phyloP scores from a whole-genome alignment of 192 early-diverging fungal species.

The Backusella circina region DNA sequence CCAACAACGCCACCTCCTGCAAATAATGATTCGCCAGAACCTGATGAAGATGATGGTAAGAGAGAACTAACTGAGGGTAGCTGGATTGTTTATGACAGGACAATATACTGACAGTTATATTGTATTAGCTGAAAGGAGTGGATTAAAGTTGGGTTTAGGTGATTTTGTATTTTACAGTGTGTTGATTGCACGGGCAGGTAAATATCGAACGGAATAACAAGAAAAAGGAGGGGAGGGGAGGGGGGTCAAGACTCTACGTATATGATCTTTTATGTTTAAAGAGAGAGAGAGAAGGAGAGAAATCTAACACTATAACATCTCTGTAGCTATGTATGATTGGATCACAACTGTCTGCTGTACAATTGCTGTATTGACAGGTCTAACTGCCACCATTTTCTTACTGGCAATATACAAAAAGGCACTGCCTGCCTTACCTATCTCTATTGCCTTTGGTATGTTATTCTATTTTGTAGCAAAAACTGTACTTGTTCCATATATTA shows the following conservation, averaged over 20 bases:
- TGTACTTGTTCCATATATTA: conserved; percentile 45
- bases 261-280: no score
- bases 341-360: conserved; percentile 74
- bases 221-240: no score
- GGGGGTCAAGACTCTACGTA: no score
- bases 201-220: no score
- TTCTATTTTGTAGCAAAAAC: conserved; percentile 68
- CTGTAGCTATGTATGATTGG: conserved; percentile 74
- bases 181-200: conserved; percentile 72
- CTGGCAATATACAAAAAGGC: conserved; percentile 79
- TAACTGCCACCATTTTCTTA: conserved; percentile 86
- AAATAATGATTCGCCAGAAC: not conserved
- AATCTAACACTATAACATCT: not conserved
- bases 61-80: not conserved
- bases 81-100: not conserved
- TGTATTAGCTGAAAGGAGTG: conserved; percentile 48
- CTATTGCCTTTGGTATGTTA: conserved; percentile 81
- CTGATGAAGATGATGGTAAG: conserved; percentile 50
- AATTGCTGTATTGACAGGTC: conserved; percentile 77
- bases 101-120: not conserved
- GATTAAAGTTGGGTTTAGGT: conserved; percentile 83
- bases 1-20: not conserved
- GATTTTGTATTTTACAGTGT: conserved; percentile 93
- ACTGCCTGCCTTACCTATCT: conserved; percentile 82
- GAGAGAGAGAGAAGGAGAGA: not conserved